Evolutionary conservation across 331 rosid genomes (phyloP).

Genomic region (Quercus tomentella): DNA sequence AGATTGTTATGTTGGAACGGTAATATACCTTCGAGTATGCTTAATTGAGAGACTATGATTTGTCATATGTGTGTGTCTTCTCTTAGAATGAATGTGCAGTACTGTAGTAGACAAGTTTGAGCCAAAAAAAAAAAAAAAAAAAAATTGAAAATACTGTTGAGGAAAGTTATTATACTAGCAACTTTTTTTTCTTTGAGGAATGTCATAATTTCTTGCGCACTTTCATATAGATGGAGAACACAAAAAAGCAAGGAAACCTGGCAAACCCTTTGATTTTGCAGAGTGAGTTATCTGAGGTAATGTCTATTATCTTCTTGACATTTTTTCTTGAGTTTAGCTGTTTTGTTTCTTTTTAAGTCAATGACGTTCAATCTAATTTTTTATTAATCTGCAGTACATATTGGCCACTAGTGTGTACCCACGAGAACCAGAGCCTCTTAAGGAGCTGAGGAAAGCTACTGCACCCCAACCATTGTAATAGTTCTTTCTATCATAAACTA

Average conservation of each 20-base stretch:
- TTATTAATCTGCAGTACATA: conserved; percentile 28
- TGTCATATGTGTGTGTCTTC: no score
- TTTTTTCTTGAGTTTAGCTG: not conserved
- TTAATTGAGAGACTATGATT: no score
- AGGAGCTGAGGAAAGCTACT: conserved; percentile 33
- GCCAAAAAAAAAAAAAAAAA: no score
- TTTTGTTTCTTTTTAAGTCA: not conserved
- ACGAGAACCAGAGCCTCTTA: conserved; percentile 38
- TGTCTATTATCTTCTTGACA: not conserved
- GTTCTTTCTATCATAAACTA: not conserved
- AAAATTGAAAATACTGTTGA: no score
- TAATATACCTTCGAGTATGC: no score
- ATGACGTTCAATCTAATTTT: no score
- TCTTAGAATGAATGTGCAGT: no score
- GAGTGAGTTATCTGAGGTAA: conserved; percentile 1
- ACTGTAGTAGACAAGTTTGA: no score
- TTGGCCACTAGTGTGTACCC: conserved; percentile 46
- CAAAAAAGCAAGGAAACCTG: not conserved
- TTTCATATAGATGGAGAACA: conserved; percentile 8
- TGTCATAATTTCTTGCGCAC: not conserved
- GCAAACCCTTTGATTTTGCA: conserved; percentile 1
- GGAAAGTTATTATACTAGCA: no score
- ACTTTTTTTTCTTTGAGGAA: not conserved
- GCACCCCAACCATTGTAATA: conserved; percentile 32
- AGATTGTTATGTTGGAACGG: no score